Conservation (phyloP, 495 filamentous ascomycete species). For the Aspergillus olivimuriae region DNA sequence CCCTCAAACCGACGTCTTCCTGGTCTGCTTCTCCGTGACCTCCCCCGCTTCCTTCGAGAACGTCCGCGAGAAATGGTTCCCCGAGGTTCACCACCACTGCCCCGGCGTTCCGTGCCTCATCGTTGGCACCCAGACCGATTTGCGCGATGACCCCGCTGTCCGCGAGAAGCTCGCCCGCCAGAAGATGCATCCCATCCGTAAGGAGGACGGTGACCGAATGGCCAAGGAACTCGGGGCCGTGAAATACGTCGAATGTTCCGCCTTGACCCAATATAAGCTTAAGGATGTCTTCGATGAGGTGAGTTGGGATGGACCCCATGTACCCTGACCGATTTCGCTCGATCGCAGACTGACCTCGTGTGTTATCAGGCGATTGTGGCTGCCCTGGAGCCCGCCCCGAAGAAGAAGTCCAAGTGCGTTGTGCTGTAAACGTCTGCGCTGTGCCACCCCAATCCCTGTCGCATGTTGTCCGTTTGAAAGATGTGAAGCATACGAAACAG, state of each 20-base stretch:
- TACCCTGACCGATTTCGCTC: constrained; percentile 1
- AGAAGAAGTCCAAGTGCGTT: constrained; percentile 54
- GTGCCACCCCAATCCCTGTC: too few relatives aligned
- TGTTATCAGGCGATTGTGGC: constrained; percentile 72
- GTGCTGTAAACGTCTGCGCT: constrained; percentile 30
- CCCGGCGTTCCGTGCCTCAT: constrained; percentile 97
- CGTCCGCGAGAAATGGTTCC: constrained; percentile 98
- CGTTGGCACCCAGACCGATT: constrained; percentile 95
- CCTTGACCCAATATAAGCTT: constrained; percentile 93
- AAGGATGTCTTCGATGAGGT: constrained; percentile 99
- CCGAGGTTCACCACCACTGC: constrained; percentile 97
- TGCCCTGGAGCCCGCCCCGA: constrained; percentile 74
- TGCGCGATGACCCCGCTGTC: constrained; percentile 83
- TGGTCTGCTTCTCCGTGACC: constrained; percentile 97
- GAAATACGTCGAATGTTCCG: constrained; percentile 98
- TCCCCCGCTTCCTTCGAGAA: constrained; percentile 99
- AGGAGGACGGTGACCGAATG: constrained; percentile 92
- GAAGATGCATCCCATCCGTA: constrained; percentile 85
- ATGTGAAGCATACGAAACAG: too few relatives aligned
- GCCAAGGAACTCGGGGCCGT: constrained; percentile 93
- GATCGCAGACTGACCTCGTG: constrained; percentile 7
- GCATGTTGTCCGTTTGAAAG: too few relatives aligned
- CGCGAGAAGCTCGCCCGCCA: constrained; percentile 89
- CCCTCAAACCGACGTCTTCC: constrained; percentile 96
- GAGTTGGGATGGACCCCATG: constrained; percentile 22